These are phyloP conservation scores for Cynara cardunculus DNA, from an alignment of 129 eudicot genomes.

Conservation along the genomic window DNA sequence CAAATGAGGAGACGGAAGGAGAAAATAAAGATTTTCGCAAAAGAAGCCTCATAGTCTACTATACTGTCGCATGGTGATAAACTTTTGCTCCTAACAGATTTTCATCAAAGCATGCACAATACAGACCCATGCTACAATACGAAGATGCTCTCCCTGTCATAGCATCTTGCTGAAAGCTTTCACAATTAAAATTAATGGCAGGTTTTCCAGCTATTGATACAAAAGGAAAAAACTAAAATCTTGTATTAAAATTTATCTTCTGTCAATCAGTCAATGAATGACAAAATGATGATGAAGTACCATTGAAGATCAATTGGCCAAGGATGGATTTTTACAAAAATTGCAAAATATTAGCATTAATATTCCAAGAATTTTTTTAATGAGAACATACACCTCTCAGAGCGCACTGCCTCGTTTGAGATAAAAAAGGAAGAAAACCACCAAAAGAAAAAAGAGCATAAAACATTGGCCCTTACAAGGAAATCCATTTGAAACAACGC, in stretches of 20 bases:
- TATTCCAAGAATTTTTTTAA: background rate
- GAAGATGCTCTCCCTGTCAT: background rate
- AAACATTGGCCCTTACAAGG: background rate
- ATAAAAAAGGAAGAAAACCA: background rate
- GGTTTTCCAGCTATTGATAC: background rate
- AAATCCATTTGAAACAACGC: background rate
- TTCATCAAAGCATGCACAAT: background rate
- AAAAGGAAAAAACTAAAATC: background rate
- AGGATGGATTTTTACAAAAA: background rate
- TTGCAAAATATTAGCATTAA: background rate
- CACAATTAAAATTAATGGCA: background rate
- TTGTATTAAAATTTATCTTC: background rate
- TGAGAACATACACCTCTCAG: background rate
- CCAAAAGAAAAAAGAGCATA: background rate
- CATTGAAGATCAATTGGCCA: background rate
- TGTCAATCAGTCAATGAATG: background rate
- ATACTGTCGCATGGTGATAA: background rate
- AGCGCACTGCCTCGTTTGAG: background rate
- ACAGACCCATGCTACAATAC: background rate
- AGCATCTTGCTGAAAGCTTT: background rate
- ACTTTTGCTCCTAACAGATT: background rate
- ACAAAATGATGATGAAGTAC: background rate
- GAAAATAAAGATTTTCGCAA: background rate
- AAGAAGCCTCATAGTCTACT: background rate
- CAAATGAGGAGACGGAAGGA: conserved; percentile 1